A percentile compares a stretch with the other conserved stretches of the same genome.
These are phyloP conservation scores for Lentinula novae-zelandiae DNA, from an alignment of 1,284 basidiomycete genomes.

Conservation along the genomic window DNA sequence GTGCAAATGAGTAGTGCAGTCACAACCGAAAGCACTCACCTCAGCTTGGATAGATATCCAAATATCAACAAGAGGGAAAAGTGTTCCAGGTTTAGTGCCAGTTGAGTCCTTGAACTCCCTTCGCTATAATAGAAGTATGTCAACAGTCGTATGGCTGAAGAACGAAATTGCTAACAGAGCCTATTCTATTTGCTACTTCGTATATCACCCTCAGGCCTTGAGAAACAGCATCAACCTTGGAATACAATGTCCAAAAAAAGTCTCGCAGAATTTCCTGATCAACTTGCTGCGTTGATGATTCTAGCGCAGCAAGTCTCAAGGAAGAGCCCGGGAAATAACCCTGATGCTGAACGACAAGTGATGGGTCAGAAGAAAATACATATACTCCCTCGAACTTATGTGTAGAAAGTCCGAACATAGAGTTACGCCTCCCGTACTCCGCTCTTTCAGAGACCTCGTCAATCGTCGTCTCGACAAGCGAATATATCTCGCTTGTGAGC, in stretches of 20 bases:
- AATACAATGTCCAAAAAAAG: constrained; percentile 97
- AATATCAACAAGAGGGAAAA: constrained; percentile 86
- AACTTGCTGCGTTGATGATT: constrained; percentile 68
- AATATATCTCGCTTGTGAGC: constrained; percentile 81
- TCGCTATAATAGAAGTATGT: constrained; percentile 46
- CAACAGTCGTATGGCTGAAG: neutral
- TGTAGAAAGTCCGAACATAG: constrained; percentile 35
- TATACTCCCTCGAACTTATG: constrained; percentile 47
- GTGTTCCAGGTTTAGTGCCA: constrained; percentile 63
- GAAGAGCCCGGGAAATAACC: constrained; percentile 40
- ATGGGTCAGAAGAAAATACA: constrained; percentile 40
- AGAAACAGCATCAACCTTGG: constrained; percentile 93
- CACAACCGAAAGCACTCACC: constrained; percentile 37
- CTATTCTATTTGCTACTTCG: constrained; percentile 87
- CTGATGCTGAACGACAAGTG: constrained; percentile 22
- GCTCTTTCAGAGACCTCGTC: constrained; percentile 89
- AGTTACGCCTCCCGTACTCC: constrained; percentile 64
- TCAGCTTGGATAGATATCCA: constrained; percentile 92
- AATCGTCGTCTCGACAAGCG: constrained; percentile 83
- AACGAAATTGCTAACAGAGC: constrained; percentile 57
- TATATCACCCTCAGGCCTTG: constrained; percentile 91
- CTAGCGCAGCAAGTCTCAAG: constrained; percentile 73
- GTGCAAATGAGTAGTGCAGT: neutral
- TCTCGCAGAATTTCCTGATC: constrained; percentile 89
- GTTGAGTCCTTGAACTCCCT: constrained; percentile 85